Percentiles rank a stretch among this genome's conserved stretches.
Evolutionary conservation across 2,329 filamentous ascomycete genomes (phyloP).

Genomic region (Curvularia sp.): DNA sequence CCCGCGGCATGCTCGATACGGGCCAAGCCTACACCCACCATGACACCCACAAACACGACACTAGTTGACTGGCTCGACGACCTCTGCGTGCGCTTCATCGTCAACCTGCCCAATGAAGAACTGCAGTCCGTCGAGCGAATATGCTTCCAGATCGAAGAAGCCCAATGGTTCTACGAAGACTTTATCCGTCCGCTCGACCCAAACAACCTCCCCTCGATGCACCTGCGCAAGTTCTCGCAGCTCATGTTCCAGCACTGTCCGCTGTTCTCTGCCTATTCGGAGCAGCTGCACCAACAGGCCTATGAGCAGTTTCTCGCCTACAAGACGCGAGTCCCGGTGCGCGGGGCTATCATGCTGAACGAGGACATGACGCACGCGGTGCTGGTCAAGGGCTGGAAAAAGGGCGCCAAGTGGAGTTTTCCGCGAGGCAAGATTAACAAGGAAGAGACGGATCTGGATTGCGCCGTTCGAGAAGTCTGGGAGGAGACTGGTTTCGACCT

Average conservation of each 20-base stretch:
- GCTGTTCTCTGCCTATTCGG: conserved; percentile 79
- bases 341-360: conserved; percentile 92
- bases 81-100: conserved; percentile 95
- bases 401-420: conserved; percentile 94
- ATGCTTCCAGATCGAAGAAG: conserved; percentile 98
- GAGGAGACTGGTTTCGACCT: conserved; percentile 96
- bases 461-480: conserved; percentile 91
- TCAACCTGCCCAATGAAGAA: conserved; percentile 93
- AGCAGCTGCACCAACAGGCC: conserved; percentile 77
- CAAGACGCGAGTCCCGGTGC: conserved; percentile 91
- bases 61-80: conserved; percentile 98
- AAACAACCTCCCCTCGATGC: conserved; percentile 79
- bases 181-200: conserved; percentile 93
- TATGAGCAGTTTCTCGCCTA: conserved; percentile 94
- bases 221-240: conserved; percentile 82
- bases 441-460: conserved; percentile 91
- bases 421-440: conserved; percentile 98
- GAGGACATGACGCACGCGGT: conserved; percentile 92
- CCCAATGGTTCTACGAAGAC: conserved; percentile 99
- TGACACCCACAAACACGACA: conserved; percentile 80
- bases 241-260: conserved; percentile 95
- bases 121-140: conserved; percentile 89
- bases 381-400: conserved; percentile 97
- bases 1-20: conserved; percentile 66
- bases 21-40: conserved; percentile 57